These are phyloP conservation scores for Ulota crispa DNA, from an alignment of 225 moss, liverwort and hornwort genomes.

Conservation along the genomic window DNA sequence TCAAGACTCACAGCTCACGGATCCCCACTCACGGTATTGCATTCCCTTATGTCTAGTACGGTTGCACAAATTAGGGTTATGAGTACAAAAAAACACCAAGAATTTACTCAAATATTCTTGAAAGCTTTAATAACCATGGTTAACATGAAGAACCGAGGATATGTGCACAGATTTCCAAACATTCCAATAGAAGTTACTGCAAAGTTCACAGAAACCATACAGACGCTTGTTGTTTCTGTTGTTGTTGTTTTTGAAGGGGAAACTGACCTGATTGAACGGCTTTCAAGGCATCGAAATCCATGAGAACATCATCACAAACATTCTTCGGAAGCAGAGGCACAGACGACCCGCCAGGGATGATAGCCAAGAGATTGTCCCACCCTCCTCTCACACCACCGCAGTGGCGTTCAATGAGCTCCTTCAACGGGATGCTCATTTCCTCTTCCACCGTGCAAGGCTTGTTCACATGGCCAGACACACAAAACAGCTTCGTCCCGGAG, in stretches of 20 bases:
- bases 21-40: too few relatives aligned
- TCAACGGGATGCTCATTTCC: slow-evolving; percentile 91
- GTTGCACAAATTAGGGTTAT: too few relatives aligned
- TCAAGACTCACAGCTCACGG: too few relatives aligned
- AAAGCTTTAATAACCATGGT: too few relatives aligned
- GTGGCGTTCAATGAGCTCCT: slow-evolving; percentile 90
- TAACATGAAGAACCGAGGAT: background rate
- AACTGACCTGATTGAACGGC: slow-evolving; percentile 74
- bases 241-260: background rate
- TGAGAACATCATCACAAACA: slow-evolving; percentile 79
- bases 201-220: background rate
- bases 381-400: slow-evolving; percentile 94
- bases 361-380: slow-evolving; percentile 91
- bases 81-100: too few relatives aligned
- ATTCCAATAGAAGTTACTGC: background rate
- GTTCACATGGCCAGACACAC: slow-evolving; percentile 90
- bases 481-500: slow-evolving; percentile 83
- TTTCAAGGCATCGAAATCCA: slow-evolving; percentile 94
- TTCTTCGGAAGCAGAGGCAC: slow-evolving; percentile 87
- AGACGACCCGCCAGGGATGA: slow-evolving; percentile 91
- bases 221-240: background rate
- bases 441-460: slow-evolving; percentile 95
- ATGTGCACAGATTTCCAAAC: background rate
- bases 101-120: too few relatives aligned
- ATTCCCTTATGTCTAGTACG: too few relatives aligned